phyloP scores from a whole-genome alignment of 345 rosid genomes.

The Trapa incisa region DNA sequence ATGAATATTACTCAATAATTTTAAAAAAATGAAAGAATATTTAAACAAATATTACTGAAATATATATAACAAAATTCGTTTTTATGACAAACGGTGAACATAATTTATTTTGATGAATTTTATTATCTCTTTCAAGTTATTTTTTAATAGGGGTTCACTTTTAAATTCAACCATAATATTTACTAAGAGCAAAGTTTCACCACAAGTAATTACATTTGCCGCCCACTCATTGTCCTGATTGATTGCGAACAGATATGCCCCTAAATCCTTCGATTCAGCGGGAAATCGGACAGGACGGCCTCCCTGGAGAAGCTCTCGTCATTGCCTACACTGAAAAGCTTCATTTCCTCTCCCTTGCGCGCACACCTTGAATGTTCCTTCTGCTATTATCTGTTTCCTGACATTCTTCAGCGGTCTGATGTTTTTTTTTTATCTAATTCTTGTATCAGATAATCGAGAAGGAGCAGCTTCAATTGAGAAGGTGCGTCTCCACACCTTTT shows the following conservation, averaged over 20 bases:
- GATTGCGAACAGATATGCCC: conserved; percentile 3
- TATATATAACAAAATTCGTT: too few species aligned
- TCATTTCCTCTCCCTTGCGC: neutral
- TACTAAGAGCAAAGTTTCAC: too few species aligned
- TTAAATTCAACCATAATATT: too few species aligned
- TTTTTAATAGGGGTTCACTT: too few species aligned
- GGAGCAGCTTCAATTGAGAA: conserved; percentile 74
- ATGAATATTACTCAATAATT: too few species aligned
- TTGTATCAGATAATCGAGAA: conserved; percentile 56
- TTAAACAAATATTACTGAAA: too few species aligned
- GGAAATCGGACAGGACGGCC: conserved; percentile 86
- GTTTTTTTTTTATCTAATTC: neutral
- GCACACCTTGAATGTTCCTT: neutral
- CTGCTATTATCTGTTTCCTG: neutral
- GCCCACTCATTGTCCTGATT: neutral
- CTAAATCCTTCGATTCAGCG: conserved; percentile 43
- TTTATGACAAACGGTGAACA: too few species aligned
- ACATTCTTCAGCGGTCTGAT: neutral
- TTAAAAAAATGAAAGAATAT: too few species aligned
- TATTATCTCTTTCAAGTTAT: too few species aligned
- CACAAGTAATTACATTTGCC: too few species aligned
- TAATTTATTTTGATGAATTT: too few species aligned
- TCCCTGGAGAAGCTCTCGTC: conserved; percentile 69
- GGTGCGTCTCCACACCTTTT: conserved; percentile 22
- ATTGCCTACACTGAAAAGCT: conserved; percentile 93